A percentile compares a stretch with the other conserved stretches of the same genome.
Evolutionary conservation across 371 early-diverging fungal genomes (phyloP).

Genomic region (Dichotomocladium elegans): DNA sequence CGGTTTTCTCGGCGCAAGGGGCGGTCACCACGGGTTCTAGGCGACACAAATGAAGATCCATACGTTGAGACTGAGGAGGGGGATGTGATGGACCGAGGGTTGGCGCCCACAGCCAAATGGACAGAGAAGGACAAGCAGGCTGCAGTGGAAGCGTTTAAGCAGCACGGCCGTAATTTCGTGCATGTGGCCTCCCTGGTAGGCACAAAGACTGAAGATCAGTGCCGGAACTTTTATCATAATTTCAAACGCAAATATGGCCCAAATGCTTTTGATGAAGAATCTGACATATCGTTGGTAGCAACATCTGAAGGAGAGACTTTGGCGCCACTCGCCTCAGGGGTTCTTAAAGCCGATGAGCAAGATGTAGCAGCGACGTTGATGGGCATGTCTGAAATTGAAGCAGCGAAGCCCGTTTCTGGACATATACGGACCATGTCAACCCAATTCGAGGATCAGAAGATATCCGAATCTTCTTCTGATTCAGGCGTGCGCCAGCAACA

Average conservation of each 20-base stretch:
- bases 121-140: constrained; percentile 68
- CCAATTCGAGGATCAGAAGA: constrained; percentile 8
- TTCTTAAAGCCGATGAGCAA: constrained; percentile 47
- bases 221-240: constrained; percentile 77
- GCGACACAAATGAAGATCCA: background rate
- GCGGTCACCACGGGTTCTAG: constrained; percentile 20
- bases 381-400: constrained; percentile 46
- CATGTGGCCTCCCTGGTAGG: constrained; percentile 67
- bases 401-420: constrained; percentile 5
- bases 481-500: constrained; percentile 6
- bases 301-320: too few species aligned
- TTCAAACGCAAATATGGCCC: constrained; percentile 66
- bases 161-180: constrained; percentile 71
- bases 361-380: constrained; percentile 50
- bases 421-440: constrained; percentile 8
- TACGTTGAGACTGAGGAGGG: constrained; percentile 12
- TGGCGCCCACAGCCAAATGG: constrained; percentile 60
- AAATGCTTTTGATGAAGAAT: constrained; percentile 57
- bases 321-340: background rate
- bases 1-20: constrained; percentile 19
- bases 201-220: constrained; percentile 79
- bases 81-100: constrained; percentile 25
- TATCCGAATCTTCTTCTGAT: background rate
- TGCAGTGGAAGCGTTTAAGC: constrained; percentile 71
- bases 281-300: constrained; percentile 9